Conservation (phyloP, 139 green algal species). For the Tetradesmus lagerheimii region DNA sequence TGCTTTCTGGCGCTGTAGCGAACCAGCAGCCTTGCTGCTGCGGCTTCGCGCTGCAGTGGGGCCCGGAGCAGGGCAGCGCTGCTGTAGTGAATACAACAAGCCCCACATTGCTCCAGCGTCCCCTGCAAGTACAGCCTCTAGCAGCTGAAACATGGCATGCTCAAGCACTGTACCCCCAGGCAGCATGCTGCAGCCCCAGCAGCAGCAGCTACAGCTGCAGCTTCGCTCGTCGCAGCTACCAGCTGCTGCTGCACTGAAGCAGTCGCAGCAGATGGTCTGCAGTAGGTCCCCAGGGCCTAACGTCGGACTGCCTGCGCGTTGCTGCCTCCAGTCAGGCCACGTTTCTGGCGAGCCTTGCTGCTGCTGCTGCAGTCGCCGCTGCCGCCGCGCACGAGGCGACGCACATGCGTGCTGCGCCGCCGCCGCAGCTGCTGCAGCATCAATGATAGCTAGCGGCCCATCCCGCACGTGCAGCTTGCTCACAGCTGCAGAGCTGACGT, state of each 20-base stretch:
- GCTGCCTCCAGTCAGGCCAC: background rate
- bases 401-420: background rate
- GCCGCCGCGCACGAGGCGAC: background rate
- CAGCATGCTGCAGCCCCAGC: constrained; percentile 19
- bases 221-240: background rate
- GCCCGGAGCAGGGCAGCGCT: background rate
- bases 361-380: background rate
- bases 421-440: background rate
- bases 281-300: background rate
- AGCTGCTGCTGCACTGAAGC: constrained; percentile 22
- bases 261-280: background rate
- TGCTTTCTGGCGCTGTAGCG: background rate
- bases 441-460: background rate
- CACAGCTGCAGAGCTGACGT: background rate
- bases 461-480: background rate
- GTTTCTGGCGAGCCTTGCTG: background rate
- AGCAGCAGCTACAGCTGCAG: constrained; percentile 30
- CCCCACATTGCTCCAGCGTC: background rate
- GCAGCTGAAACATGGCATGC: constrained; percentile 17
- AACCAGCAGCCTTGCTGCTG: background rate
- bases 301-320: background rate
- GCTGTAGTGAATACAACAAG: constrained; percentile 31
- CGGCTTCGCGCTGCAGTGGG: background rate
- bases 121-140: constrained; percentile 7
- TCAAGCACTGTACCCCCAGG: background rate